phyloP scores from a whole-genome alignment of 164 flowering plant genomes.

The Platanus orientalis region DNA sequence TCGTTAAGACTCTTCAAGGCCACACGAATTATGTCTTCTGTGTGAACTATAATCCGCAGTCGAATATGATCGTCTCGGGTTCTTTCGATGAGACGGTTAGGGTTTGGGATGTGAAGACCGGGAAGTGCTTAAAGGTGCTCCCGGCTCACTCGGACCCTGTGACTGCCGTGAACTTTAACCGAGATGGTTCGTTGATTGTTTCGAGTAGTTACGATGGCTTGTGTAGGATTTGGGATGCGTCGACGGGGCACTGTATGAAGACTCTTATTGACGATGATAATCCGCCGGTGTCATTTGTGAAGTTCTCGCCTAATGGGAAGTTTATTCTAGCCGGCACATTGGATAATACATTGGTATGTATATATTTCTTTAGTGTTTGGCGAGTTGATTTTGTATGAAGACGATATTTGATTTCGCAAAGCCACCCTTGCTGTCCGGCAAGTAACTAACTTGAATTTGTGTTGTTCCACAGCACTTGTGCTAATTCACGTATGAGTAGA shows the following conservation, averaged over 20 bases:
- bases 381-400: neutral
- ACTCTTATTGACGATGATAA: slow-evolving; percentile 95
- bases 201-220: slow-evolving; percentile 92
- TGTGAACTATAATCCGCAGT: slow-evolving; percentile 80
- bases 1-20: slow-evolving; percentile 63
- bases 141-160: slow-evolving; percentile 98
- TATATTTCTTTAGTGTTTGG: neutral
- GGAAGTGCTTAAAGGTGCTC: slow-evolving; percentile 84
- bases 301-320: slow-evolving; percentile 94
- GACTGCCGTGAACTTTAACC: slow-evolving; percentile 70
- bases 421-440: neutral
- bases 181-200: slow-evolving; percentile 72
- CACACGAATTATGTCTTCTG: slow-evolving; percentile 97
- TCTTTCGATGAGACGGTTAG: slow-evolving; percentile 96
- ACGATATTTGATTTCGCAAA: neutral
- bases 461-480: neutral
- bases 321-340: slow-evolving; percentile 87
- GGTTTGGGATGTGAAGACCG: slow-evolving; percentile 89
- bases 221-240: slow-evolving; percentile 93
- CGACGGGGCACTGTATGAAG: slow-evolving; percentile 93
- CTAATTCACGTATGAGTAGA: neutral
- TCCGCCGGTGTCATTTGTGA: slow-evolving; percentile 87
- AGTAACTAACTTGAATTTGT: too few relatives aligned
- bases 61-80: slow-evolving; percentile 83
- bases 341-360: slow-evolving; percentile 80